Percentiles rank a stretch among this genome's conserved stretches.
These are phyloP conservation scores for Pythium dissotocum DNA, from an alignment of 352 stramenopile genomes.

Conservation along the genomic window DNA sequence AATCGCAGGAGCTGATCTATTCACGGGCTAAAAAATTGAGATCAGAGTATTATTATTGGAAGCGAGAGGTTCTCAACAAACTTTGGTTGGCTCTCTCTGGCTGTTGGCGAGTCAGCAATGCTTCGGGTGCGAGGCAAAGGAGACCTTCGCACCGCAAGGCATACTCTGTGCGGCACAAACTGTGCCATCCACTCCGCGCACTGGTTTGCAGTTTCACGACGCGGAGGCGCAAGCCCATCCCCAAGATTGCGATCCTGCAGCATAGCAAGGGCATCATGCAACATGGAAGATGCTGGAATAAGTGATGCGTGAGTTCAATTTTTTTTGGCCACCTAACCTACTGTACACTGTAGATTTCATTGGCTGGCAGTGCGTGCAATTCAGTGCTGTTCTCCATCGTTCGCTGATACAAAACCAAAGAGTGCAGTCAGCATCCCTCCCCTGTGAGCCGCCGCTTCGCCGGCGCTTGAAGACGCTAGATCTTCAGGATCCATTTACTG, in stretches of 20 bases:
- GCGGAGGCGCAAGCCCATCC: not conserved
- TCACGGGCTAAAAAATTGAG: not conserved
- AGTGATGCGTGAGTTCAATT: not conserved
- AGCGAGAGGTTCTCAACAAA: not conserved
- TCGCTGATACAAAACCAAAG: not conserved
- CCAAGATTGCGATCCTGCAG: slow-evolving; percentile 4
- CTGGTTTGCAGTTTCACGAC: not conserved
- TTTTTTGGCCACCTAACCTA: too few species aligned
- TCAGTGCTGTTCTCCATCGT: not conserved
- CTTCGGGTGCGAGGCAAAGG: not conserved
- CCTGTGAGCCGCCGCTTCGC: too few species aligned
- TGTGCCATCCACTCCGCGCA: not conserved
- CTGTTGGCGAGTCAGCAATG: too few species aligned
- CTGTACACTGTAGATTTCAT: not conserved
- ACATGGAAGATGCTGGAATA: not conserved
- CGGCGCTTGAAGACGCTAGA: not conserved
- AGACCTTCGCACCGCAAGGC: too few species aligned
- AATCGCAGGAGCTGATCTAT: not conserved
- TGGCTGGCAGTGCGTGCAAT: too few species aligned
- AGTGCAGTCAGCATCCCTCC: not conserved
- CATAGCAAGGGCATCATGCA: not conserved
- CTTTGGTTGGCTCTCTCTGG: not conserved
- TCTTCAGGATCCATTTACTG: not conserved
- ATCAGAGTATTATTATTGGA: not conserved
- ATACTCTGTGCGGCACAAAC: too few species aligned